Percentiles rank a stretch among this genome's conserved stretches.
Conservation (phyloP, 108 stramenopile genomes). For the Epipyxis sp. region DNA sequence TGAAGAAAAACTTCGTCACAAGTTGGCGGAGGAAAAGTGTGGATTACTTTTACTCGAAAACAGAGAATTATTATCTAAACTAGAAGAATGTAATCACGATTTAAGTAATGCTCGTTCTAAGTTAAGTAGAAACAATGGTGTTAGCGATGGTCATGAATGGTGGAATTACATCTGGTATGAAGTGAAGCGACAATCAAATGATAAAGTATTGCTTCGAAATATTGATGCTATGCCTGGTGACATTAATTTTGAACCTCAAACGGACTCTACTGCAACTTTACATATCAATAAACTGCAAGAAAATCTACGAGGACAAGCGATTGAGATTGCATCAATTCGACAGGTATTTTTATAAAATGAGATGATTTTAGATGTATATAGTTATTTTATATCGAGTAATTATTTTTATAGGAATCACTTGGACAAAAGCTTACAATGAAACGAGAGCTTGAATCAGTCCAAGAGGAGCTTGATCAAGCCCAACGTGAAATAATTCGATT, state of each 20-base stretch:
- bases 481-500: background rate
- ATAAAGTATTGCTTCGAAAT: background rate
- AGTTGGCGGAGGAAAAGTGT: background rate
- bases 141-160: constrained; percentile 15
- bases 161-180: constrained; percentile 25
- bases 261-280: background rate
- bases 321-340: constrained; percentile 12
- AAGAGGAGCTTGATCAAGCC: background rate
- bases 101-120: background rate
- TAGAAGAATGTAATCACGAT: background rate
- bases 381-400: too few species aligned
- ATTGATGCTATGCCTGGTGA: background rate
- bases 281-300: background rate
- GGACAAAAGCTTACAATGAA: background rate
- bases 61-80: background rate
- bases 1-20: background rate
- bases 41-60: background rate
- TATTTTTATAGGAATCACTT: too few species aligned
- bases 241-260: background rate
- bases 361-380: too few species aligned
- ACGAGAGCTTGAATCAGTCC: background rate
- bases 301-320: background rate
- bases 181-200: background rate
- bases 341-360: too few species aligned
- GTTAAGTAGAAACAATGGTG: background rate